These are phyloP conservation scores for Coemansia asiatica DNA, from an alignment of 192 early-diverging fungal genomes.

Conservation along the genomic window DNA sequence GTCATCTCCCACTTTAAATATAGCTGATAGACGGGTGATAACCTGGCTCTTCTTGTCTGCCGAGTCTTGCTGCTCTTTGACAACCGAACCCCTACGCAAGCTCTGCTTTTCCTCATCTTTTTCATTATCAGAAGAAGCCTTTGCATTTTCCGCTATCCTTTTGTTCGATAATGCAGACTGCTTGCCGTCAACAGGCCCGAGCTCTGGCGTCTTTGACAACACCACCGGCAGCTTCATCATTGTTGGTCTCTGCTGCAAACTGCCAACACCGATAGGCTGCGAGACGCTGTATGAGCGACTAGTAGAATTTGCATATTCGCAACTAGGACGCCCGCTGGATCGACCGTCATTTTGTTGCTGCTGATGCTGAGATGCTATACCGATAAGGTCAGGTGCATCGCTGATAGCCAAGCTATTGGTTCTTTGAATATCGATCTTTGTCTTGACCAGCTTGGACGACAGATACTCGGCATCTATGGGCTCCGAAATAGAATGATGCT, in stretches of 20 bases:
- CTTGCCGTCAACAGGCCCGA: neutral
- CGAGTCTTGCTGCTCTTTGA: conserved; percentile 3
- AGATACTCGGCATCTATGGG: conserved; percentile 25
- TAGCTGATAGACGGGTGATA: conserved; percentile 76
- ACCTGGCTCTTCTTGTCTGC: conserved; percentile 13
- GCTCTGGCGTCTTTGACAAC: neutral
- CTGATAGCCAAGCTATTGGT: conserved; percentile 42
- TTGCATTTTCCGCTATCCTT: neutral
- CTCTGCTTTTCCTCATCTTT: neutral
- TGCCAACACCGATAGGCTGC: no score
- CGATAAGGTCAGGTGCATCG: conserved; percentile 52
- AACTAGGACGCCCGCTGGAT: conserved; percentile 27
- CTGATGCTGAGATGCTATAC: conserved; percentile 19
- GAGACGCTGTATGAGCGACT: conserved; percentile 23
- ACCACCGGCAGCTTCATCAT: neutral
- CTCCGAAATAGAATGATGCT: neutral
- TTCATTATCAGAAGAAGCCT: neutral
- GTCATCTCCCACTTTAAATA: conserved; percentile 99
- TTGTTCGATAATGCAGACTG: neutral
- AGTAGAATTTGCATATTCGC: conserved; percentile 11
- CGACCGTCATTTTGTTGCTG: neutral
- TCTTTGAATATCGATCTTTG: conserved; percentile 29
- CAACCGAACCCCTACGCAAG: neutral
- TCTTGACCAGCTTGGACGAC: conserved; percentile 31
- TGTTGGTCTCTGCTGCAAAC: neutral